Conservation (phyloP, 2,329 filamentous ascomycete species). For the Xylariaceae sp. region DNA sequence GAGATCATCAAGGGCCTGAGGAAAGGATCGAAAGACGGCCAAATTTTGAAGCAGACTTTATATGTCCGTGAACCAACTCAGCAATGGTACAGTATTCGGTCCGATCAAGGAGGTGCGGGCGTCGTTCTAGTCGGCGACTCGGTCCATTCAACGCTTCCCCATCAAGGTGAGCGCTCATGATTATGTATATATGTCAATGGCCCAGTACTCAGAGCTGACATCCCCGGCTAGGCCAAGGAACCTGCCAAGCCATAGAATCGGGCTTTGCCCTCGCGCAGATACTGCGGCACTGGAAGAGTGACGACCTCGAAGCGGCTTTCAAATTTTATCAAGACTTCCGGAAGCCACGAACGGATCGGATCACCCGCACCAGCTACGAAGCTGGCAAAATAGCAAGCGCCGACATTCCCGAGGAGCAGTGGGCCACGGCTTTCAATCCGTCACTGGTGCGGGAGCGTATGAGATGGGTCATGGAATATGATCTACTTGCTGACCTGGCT, state of each 20-base stretch:
- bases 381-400: constrained; percentile 31
- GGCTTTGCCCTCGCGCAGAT: constrained; percentile 28
- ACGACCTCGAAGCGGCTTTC: constrained; percentile 25
- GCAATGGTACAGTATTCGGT: constrained; percentile 24
- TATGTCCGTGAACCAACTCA: constrained; percentile 29
- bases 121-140: constrained; percentile 30
- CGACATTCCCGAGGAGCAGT: constrained; percentile 26
- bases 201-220: too few species aligned
- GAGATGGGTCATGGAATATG: constrained; percentile 33
- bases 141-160: constrained; percentile 30
- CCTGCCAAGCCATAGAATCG: constrained; percentile 31
- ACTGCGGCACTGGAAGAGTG: constrained; percentile 25
- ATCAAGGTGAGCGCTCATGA: constrained; percentile 21
- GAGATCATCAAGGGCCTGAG: constrained; percentile 28
- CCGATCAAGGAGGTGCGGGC: constrained; percentile 14
- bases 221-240: constrained; percentile 28
- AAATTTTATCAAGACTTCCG: constrained; percentile 31
- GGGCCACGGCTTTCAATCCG: constrained; percentile 23
- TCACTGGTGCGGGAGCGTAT: constrained; percentile 25
- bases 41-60: constrained; percentile 30
- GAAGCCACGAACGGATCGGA: constrained; percentile 31
- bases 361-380: constrained; percentile 30
- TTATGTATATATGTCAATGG: too few species aligned
- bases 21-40: constrained; percentile 25
- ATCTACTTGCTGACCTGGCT: constrained; percentile 26